Evolutionary conservation across 441 rosid genomes (phyloP).

Genomic region (Syzygium malaccense): DNA sequence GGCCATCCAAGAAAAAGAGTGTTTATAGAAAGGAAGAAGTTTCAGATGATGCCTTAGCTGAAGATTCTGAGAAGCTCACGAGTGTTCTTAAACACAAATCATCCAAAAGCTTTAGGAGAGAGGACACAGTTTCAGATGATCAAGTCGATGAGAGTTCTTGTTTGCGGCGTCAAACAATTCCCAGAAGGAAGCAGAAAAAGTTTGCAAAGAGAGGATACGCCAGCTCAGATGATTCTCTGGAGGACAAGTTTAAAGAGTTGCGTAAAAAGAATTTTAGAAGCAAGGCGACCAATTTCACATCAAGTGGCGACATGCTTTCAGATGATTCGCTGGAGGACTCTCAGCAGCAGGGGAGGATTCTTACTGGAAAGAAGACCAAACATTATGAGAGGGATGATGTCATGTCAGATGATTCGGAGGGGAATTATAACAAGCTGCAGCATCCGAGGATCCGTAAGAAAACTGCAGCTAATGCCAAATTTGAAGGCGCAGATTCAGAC

Average conservation of each 20-base stretch:
- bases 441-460: slow-evolving; percentile 19
- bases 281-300: slow-evolving; percentile 34
- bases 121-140: slow-evolving; percentile 13
- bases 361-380: slow-evolving; percentile 28
- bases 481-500: slow-evolving; percentile 35
- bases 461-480: slow-evolving; percentile 20
- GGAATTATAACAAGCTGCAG: slow-evolving; percentile 14
- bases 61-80: slow-evolving; percentile 11
- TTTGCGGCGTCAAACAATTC: slow-evolving; percentile 6
- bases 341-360: slow-evolving; percentile 24
- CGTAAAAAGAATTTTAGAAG: slow-evolving; percentile 32
- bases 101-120: slow-evolving; percentile 11
- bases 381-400: slow-evolving; percentile 17
- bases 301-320: slow-evolving; percentile 34
- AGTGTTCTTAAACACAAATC: slow-evolving; percentile 9
- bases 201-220: slow-evolving; percentile 28
- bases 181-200: slow-evolving; percentile 10
- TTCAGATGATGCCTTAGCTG: slow-evolving; percentile 23
- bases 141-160: slow-evolving; percentile 4
- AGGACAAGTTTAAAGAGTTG: slow-evolving; percentile 26
- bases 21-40: slow-evolving; percentile 19
- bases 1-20: slow-evolving; percentile 37
- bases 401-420: slow-evolving; percentile 28
- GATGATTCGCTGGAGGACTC: slow-evolving; percentile 37
- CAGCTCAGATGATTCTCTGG: slow-evolving; percentile 57